These are phyloP conservation scores for Auricularia heimuer DNA, from an alignment of 768 basidiomycete genomes.

Conservation along the genomic window DNA sequence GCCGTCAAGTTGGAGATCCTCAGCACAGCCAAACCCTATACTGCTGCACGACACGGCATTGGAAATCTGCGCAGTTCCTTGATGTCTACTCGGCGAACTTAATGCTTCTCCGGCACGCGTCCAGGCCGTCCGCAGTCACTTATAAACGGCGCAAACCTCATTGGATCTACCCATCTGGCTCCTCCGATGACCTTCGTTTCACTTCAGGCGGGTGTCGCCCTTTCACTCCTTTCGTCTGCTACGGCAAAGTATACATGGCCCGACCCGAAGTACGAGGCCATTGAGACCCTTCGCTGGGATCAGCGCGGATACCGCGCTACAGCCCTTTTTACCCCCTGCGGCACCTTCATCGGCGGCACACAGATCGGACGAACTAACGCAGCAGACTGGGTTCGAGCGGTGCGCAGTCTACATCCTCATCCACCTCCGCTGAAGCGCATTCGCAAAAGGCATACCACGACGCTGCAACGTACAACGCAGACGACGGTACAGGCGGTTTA, in stretches of 20 bases:
- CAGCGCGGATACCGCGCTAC: neutral
- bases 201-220: too few species aligned
- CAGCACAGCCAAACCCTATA: too few species aligned
- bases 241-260: neutral
- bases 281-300: neutral
- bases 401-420: neutral
- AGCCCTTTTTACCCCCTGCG: neutral
- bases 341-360: neutral
- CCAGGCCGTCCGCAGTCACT: too few species aligned
- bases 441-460: slow-evolving; percentile 39
- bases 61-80: too few species aligned
- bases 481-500: slow-evolving; percentile 37
- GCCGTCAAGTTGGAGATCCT: too few species aligned
- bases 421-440: slow-evolving; percentile 17
- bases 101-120: too few species aligned
- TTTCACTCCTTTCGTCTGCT: too few species aligned
- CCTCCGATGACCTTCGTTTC: too few species aligned
- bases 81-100: too few species aligned
- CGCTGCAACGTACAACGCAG: slow-evolving; percentile 36
- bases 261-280: neutral
- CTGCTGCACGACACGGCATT: too few species aligned
- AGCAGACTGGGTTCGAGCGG: neutral
- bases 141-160: too few species aligned
- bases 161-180: too few species aligned
- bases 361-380: neutral